Evolutionary conservation across 306 rosid species (phyloP), one percentile per base, ranked within the genome.

Genomic region (Corylus americana): DNA sequence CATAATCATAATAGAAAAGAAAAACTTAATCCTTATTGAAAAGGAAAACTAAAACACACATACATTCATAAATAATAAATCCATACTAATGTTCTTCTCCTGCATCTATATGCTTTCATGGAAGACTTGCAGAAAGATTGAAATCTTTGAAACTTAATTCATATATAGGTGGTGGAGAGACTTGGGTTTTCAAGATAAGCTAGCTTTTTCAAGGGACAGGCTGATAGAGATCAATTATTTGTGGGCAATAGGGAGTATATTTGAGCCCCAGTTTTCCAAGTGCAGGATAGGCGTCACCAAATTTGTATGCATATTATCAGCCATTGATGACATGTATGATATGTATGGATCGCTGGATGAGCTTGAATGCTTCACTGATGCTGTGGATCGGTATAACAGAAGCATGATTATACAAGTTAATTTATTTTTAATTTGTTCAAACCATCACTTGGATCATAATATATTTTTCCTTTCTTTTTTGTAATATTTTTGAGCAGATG

Each of bases 211-310:
- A 39, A 39, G 44, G 44, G 44, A 39, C 5, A 39, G 44, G 44
- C 44, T 39, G 44, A 39, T 39, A 5, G 44, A 39, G 44, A 39
- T 22, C 25, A 22, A 39, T 39, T 39, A 39, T 39, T 39, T 39
- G 44, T 39, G 44, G 44, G 44, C 44, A 39, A 39, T 39, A 5
- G 44, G 44, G 44, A 39, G 4, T 4, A 39, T 39, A 3, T 39
- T 4, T 73, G 84, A 77, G 45, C 87, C 87, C 3, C 73, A 58
- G 29, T 73, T 75, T 35, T 84, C 87, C 22, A 66, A 80, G 27
- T 84, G 84, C 74, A 80, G 87, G 75, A 73, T 77, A 16, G 79
- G 82, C 25, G 37, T 84, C 16, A 80, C 82, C 12, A 84, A 84
- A 17, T 84, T 80, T n/a, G 77, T 84, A 11, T 84, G 87, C 82